These are phyloP conservation scores for Penicillium coprophilum DNA, from an alignment of 495 filamentous ascomycete species.

Conservation along the genomic window DNA sequence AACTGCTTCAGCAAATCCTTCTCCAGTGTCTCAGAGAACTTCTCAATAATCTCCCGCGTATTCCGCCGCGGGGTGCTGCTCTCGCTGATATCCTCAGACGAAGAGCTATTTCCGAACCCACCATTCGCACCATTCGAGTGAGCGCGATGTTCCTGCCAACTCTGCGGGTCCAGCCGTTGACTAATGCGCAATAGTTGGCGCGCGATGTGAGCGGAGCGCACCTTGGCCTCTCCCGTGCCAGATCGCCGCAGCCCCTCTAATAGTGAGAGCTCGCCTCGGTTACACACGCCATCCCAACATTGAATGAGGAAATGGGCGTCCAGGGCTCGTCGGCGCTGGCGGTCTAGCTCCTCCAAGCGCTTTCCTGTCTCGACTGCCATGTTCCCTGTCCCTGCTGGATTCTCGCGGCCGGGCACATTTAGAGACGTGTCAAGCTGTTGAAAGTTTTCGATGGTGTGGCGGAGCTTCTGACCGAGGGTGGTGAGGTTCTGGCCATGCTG, in stretches of 20 bases:
- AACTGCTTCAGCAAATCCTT: conserved; percentile 95
- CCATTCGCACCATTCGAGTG: conserved; percentile 53
- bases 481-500: conserved; percentile 89
- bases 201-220: conserved; percentile 86
- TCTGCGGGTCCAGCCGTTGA: conserved; percentile 72
- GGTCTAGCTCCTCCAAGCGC: conserved; percentile 88
- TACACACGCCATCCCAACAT: conserved; percentile 92
- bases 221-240: conserved; percentile 80
- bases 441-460: conserved; percentile 86
- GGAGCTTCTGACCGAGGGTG: conserved; percentile 79
- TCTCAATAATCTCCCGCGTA: conserved; percentile 89
- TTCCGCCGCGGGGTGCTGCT: conserved; percentile 52
- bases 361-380: conserved; percentile 93
- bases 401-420: conserved; percentile 47
- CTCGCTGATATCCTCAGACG: conserved; percentile 38
- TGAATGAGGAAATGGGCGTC: conserved; percentile 94
- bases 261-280: conserved; percentile 73
- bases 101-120: conserved; percentile 34
- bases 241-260: conserved; percentile 78
- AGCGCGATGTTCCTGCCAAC: conserved; percentile 62
- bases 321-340: conserved; percentile 81
- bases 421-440: conserved; percentile 81
- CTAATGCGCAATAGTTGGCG: conserved; percentile 86
- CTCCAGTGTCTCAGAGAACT: conserved; percentile 92
- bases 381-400: conserved; percentile 87